Percentiles rank a stretch among this genome's conserved stretches.
Conservation (phyloP, 192 early-diverging fungal species). For the Podila epigama region DNA sequence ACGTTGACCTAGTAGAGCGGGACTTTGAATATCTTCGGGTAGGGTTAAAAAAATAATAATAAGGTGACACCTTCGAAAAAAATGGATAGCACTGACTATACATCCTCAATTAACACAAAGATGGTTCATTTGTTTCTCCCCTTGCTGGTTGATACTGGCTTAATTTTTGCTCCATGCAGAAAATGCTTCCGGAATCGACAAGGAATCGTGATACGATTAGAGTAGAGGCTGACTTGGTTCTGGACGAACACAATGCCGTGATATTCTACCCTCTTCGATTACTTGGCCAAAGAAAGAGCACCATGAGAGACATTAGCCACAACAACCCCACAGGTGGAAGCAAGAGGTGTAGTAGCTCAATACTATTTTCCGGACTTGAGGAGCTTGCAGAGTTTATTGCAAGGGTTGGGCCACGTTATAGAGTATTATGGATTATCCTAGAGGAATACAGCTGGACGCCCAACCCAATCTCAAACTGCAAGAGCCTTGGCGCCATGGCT, state of each 20-base stretch:
- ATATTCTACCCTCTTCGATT: conserved; percentile 21
- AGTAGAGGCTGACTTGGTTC: conserved; percentile 23
- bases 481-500: background rate
- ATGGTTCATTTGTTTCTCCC: too few species aligned
- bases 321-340: too few species aligned
- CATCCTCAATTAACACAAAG: too few species aligned
- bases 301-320: too few species aligned
- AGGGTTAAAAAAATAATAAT: background rate
- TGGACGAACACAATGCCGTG: conserved; percentile 18
- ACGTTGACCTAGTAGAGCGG: conserved; percentile 11
- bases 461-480: background rate
- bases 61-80: too few species aligned
- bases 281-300: conserved; percentile 11
- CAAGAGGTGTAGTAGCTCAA: too few species aligned
- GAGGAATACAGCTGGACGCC: conserved; percentile 19
- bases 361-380: conserved; percentile 7
- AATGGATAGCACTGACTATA: too few species aligned
- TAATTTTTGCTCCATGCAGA: too few species aligned
- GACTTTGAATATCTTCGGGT: conserved; percentile 30
- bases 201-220: background rate
- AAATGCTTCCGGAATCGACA: background rate
- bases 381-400: conserved; percentile 3
- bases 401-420: conserved; percentile 28
- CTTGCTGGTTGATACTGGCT: too few species aligned
- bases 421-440: conserved; percentile 16